Evolutionary conservation across 257 asterid genomes (phyloP).

Genomic region (Nyctanthes arbortristis): DNA sequence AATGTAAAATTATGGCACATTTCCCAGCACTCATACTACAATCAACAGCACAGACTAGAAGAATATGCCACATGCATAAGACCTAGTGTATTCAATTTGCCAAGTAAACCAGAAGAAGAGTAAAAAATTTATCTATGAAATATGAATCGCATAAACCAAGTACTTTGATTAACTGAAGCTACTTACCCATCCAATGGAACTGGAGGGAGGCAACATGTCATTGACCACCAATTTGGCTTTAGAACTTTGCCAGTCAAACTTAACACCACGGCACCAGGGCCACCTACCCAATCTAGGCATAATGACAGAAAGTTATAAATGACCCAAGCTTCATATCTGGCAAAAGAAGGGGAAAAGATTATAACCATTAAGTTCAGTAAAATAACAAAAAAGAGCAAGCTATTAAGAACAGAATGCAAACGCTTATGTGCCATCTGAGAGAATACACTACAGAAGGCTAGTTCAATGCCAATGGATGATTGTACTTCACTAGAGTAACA

Average conservation of each 20-base stretch:
- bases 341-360: conserved; percentile 30
- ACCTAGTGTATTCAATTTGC: background rate
- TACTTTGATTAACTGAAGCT: conserved; percentile 4
- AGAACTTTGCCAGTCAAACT: conserved; percentile 79
- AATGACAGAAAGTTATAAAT: conserved; percentile 92
- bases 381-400: conserved; percentile 6
- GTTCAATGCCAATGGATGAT: background rate
- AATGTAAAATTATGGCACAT: background rate
- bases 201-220: conserved; percentile 93
- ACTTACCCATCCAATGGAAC: conserved; percentile 94
- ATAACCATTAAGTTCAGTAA: conserved; percentile 14
- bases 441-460: conserved; percentile 7
- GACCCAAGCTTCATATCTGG: conserved; percentile 99
- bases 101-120: conserved; percentile 1
- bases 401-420: too few species aligned
- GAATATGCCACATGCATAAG: too few species aligned
- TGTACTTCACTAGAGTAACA: background rate
- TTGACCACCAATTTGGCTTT: conserved; percentile 87
- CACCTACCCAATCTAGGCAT: conserved; percentile 99
- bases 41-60: conserved; percentile 11
- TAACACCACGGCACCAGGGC: conserved; percentile 97
- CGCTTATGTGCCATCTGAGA: background rate
- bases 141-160: conserved; percentile 9
- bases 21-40: conserved; percentile 15
- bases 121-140: background rate